Base-by-base conservation (phyloP, 2,329 filamentous ascomycete species). In the Aspergillus glaucus region DNA sequence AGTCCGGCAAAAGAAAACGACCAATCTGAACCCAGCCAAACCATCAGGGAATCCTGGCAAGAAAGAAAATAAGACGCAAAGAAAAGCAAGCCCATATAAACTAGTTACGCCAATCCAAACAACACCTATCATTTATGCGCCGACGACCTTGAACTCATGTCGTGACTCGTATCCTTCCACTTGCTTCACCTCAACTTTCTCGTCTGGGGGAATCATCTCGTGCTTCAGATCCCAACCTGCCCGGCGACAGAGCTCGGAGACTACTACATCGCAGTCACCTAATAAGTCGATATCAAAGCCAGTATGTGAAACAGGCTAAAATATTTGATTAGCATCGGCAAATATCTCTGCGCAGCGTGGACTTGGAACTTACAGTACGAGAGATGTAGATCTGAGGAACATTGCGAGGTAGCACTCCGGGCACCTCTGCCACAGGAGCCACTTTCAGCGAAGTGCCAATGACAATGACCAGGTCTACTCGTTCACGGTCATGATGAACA, bases 361-460 rank as follows among this genome's bases (percentile, higher is more conserved):
- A 8, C 12, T 3, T 10, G 15, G 22, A 21, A 69, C 76, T 62
- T 70, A 80, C 79, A 54, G 87, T 86, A 57, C 88, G 82, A 15
- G 86, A 91, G 59, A 96, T 88, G 70, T 93, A 95, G 54, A 95
- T 87, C 70, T 95, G 90, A 6, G 91, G 91, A 36, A 95, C 82
- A 51, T 87, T 69, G n/a, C 82, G 73, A 1, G 88, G 88, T 40
- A 95, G 68, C 59, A 86, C 87, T 32, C 86, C 85, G 1, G 90
- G 87, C 43, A 98, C 88, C 68, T 97, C 91, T 30, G 87, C 91
- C 2, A 98, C 93, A 30, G 93, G 93, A 1, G 89, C 90, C 2
- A 98, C 93, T 68, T 97, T 96, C 64, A 98, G 82, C 26, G 87
- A 93, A 0, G 93, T 98, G 55, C 93, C 93, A 61, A 98, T 96